A percentile compares a stretch with the other conserved stretches of the same genome.
Conservation (phyloP, 768 basidiomycete species). For the Fistulinella prunicolor region DNA sequence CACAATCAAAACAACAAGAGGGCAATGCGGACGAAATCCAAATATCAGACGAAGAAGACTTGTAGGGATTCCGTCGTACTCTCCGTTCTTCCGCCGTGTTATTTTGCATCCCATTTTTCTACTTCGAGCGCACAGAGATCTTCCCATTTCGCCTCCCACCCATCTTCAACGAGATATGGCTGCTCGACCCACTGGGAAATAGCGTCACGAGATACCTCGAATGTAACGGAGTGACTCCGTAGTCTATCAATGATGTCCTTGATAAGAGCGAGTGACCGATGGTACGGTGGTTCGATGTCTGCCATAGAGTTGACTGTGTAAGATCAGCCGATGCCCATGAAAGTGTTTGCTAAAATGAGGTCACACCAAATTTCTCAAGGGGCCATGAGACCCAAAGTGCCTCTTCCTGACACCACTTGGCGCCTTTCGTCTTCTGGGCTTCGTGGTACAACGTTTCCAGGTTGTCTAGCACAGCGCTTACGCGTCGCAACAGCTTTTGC, state of each 20-base stretch:
- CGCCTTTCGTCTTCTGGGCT: constrained; percentile 68
- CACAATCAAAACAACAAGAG: constrained; percentile 25
- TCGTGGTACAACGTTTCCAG: constrained; percentile 65
- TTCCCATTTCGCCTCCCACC: constrained; percentile 76
- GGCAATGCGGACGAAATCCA: constrained; percentile 82
- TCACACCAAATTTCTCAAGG: constrained; percentile 70
- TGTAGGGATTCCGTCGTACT: constrained; percentile 33
- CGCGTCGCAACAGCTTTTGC: constrained; percentile 69
- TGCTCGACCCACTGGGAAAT: constrained; percentile 70
- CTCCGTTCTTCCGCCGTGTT: constrained; percentile 18
- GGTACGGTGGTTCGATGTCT: constrained; percentile 58
- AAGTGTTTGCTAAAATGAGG: neutral
- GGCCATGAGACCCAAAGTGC: constrained; percentile 84
- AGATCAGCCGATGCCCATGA: constrained; percentile 1
- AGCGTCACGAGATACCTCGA: constrained; percentile 63
- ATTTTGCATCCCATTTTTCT: constrained; percentile 58
- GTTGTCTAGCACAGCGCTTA: constrained; percentile 60
- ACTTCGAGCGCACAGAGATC: constrained; percentile 76
- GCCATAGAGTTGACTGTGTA: constrained; percentile 52
- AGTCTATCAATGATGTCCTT: constrained; percentile 53
- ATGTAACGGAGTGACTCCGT: constrained; percentile 63
- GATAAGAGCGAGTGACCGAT: constrained; percentile 60
- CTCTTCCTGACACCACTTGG: constrained; percentile 66
- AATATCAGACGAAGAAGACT: constrained; percentile 81
- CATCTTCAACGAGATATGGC: constrained; percentile 58